phyloP scores from a whole-genome alignment of 1,284 basidiomycete genomes.

The Filobasidium uniguttulatum region DNA sequence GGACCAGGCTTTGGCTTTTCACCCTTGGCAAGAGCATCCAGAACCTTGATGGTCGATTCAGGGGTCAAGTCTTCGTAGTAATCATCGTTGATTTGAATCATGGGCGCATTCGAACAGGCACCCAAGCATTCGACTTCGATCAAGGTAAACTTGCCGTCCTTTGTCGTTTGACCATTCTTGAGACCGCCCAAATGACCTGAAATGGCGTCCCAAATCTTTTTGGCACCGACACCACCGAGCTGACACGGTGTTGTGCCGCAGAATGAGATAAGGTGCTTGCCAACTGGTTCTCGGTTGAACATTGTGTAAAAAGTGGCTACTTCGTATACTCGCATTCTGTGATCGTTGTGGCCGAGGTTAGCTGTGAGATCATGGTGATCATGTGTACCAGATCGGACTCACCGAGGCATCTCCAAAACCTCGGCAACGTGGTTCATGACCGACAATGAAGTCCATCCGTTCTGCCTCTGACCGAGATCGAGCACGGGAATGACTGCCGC shows the following conservation, averaged over 20 bases:
- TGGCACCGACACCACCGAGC: constrained; percentile 59
- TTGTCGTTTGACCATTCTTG: constrained; percentile 78
- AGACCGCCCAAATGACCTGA: constrained; percentile 44
- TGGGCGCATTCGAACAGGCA: constrained; percentile 97
- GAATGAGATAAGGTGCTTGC: constrained; percentile 87
- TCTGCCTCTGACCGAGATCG: constrained; percentile 92
- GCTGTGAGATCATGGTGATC: too few species aligned
- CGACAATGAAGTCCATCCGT: constrained; percentile 97
- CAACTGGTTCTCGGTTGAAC: constrained; percentile 97
- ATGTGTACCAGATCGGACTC: too few species aligned
- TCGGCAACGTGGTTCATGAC: constrained; percentile 98
- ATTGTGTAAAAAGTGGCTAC: constrained; percentile 99
- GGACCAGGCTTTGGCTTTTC: constrained; percentile 83
- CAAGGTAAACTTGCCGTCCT: constrained; percentile 92
- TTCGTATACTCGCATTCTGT: constrained; percentile 99
- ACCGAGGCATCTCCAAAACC: constrained; percentile 77
- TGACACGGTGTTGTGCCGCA: constrained; percentile 99
- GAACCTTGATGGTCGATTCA: constrained; percentile 70
- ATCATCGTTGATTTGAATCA: constrained; percentile 92
- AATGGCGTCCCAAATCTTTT: constrained; percentile 4
- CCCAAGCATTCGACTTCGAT: constrained; percentile 98
- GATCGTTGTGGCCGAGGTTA: too few species aligned
- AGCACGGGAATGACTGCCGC: constrained; percentile 92
- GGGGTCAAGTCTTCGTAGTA: constrained; percentile 99
- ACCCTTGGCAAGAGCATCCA: constrained; percentile 73